Conservation (phyloP, 495 filamentous ascomycete genomes). For the Articulospora tetracladia region DNA sequence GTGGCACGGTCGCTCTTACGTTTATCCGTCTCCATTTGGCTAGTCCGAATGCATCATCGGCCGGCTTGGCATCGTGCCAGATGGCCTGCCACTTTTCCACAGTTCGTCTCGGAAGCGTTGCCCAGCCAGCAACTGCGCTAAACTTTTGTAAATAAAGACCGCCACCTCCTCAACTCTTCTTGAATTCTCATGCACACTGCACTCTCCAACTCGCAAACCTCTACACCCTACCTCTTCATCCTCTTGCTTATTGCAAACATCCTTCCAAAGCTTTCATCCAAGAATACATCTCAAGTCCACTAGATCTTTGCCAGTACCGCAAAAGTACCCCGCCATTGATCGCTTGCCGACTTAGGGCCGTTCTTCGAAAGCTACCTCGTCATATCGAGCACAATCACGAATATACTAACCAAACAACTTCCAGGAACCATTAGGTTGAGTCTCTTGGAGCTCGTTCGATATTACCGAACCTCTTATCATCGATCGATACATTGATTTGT, state of each 20-base stretch:
- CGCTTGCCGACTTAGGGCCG: slow-evolving; percentile 21
- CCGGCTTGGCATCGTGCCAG: no score
- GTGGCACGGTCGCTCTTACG: no score
- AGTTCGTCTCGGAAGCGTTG: no score
- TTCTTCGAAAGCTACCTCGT: slow-evolving; percentile 37
- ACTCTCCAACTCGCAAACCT: slow-evolving; percentile 18
- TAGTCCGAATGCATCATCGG: no score
- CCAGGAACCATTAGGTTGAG: slow-evolving; percentile 64
- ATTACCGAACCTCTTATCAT: slow-evolving; percentile 39
- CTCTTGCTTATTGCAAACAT: slow-evolving; percentile 8
- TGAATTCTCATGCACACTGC: not conserved
- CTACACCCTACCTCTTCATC: slow-evolving; percentile 12
- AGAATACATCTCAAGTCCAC: slow-evolving; percentile 33
- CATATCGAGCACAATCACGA: slow-evolving; percentile 43
- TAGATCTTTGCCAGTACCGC: slow-evolving; percentile 41
- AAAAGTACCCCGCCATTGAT: slow-evolving; percentile 22
- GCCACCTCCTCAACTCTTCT: not conserved
- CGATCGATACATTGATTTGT: slow-evolving; percentile 48
- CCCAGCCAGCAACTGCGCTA: not conserved
- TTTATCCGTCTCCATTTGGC: no score
- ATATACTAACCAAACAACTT: slow-evolving; percentile 48
- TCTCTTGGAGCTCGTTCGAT: slow-evolving; percentile 57
- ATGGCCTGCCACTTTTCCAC: no score
- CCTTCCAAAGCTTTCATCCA: slow-evolving; percentile 30
- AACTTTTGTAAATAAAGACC: not conserved